Evolutionary conservation across 495 filamentous ascomycete genomes (phyloP).

Genomic region (Echria macrotheca): DNA sequence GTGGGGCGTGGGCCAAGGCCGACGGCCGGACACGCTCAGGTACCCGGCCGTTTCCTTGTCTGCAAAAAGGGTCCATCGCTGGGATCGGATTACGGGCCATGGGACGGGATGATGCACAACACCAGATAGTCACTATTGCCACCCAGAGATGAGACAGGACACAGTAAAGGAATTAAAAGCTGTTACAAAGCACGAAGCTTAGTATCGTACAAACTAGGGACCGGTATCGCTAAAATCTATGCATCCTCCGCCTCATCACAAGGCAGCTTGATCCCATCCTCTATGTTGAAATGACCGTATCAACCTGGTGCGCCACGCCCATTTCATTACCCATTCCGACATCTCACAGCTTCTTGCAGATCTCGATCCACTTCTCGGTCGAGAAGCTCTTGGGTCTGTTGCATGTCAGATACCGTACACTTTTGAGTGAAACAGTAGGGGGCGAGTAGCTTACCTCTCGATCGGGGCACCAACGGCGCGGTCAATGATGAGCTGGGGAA

Average conservation of each 20-base stretch:
- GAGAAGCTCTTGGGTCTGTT: constrained; percentile 89
- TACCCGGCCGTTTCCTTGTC: too few species aligned
- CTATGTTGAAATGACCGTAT: constrained; percentile 30
- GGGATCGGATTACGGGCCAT: too few species aligned
- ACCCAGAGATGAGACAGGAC: too few species aligned
- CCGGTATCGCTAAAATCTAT: constrained; percentile 17
- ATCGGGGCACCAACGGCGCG: constrained; percentile 87
- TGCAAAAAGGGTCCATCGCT: too few species aligned
- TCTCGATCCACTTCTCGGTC: constrained; percentile 92
- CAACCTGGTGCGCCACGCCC: constrained; percentile 25
- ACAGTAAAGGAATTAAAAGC: not conserved
- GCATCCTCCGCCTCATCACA: constrained; percentile 14
- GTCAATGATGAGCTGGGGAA: constrained; percentile 99
- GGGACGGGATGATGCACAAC: too few species aligned
- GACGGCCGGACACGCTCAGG: too few species aligned
- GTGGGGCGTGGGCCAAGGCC: too few species aligned
- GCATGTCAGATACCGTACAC: constrained; percentile 18
- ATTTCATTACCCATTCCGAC: constrained; percentile 19
- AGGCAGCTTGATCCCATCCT: constrained; percentile 18
- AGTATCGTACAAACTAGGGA: constrained; percentile 26
- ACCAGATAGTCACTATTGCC: too few species aligned
- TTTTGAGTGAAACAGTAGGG: not conserved
- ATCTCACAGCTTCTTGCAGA: constrained; percentile 77
- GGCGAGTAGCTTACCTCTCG: constrained; percentile 44
- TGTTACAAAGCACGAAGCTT: constrained; percentile 8